Percentiles rank a stretch among this genome's conserved stretches.
phyloP scores from a whole-genome alignment of 805 yeast genomes.

The Hanseniaspora singularis region DNA sequence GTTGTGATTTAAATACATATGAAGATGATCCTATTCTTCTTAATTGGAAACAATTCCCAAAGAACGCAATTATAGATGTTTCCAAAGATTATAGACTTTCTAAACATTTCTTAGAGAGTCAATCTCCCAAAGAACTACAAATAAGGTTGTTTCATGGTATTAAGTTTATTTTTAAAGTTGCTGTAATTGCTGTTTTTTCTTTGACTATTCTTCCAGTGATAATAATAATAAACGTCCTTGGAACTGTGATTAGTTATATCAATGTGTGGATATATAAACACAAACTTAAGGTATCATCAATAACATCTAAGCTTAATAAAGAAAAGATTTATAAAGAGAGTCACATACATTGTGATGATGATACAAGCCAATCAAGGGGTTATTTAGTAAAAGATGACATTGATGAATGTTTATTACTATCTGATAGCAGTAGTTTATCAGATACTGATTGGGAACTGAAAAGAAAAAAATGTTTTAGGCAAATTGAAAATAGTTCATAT shows the following conservation, averaged over 20 bases:
- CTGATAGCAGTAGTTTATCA: slow-evolving; percentile 20
- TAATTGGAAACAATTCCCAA: slow-evolving; percentile 5
- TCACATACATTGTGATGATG: slow-evolving; percentile 3
- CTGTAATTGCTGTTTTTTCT: not conserved
- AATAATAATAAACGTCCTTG: not conserved
- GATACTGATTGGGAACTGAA: slow-evolving; percentile 18
- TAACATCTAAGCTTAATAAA: not conserved
- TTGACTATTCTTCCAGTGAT: not conserved
- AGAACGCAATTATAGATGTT: slow-evolving; percentile 7
- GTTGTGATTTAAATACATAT: not conserved
- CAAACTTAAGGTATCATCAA: not conserved
- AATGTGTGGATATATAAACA: slow-evolving; percentile 8
- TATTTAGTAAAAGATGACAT: too few species aligned
- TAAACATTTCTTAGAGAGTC: not conserved
- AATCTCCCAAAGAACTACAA: not conserved
- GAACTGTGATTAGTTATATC: not conserved
- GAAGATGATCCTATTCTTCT: slow-evolving; percentile 3
- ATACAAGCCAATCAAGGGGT: too few species aligned
- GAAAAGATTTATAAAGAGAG: not conserved
- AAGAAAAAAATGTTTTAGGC: slow-evolving; percentile 16
- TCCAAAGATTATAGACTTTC: not conserved
- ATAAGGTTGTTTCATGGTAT: not conserved
- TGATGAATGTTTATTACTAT: slow-evolving; percentile 21
- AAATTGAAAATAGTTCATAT: slow-evolving; percentile 13
- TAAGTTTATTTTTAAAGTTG: not conserved